Base-by-base conservation (phyloP, 768 basidiomycete genomes). In the Scleroderma bovista region DNA sequence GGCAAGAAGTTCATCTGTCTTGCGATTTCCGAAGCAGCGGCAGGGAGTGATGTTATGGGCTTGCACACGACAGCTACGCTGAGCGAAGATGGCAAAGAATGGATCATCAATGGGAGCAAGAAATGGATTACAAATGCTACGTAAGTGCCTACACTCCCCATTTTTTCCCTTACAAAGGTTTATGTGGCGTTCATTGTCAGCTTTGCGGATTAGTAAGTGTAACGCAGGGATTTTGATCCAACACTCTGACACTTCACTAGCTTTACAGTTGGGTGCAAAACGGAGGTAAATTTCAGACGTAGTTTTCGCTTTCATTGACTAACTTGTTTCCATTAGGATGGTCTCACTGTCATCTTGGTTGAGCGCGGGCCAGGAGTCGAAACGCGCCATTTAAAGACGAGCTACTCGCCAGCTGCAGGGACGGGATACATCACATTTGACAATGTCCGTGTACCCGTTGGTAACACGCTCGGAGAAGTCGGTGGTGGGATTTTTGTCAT, bases 391-490 rank as follows among this genome's bases (percentile, higher is more conserved):
- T 82, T 92, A 75, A 77, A 88, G 72, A 89, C 86, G 10, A 83
- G 82, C n/a, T 94, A 98, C 66, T 93, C 91, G 0, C 58, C 84
- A 0, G 72, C 90, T 3, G 94, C 94, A 13, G 94, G 94, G 10
- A 96, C 94, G 1, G 83, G 81, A 26, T 87, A 83, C 55, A 78
- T 90, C 52, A 88, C 86, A 1, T 89, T 90, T 53, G 88, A 93
- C 48, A 75, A 91, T 48, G 92, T 87, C 33, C 82, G 81, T 54
- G 92, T 93, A 0, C 93, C 94, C 8, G 81, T 86, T 5, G 89
- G 83, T 58, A 90, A 96, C 66, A 87, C 88, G 2, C 79, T 96
- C 20, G 84, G 86, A 3, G 55, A 68, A 67, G 75, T 76, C 48
- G 76, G 81, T 26, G 76, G 76, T 47, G 84, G 84, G 11, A 69